phyloP scores from a whole-genome alignment of 2,329 filamentous ascomycete species.

The Colletotrichum sp. region DNA sequence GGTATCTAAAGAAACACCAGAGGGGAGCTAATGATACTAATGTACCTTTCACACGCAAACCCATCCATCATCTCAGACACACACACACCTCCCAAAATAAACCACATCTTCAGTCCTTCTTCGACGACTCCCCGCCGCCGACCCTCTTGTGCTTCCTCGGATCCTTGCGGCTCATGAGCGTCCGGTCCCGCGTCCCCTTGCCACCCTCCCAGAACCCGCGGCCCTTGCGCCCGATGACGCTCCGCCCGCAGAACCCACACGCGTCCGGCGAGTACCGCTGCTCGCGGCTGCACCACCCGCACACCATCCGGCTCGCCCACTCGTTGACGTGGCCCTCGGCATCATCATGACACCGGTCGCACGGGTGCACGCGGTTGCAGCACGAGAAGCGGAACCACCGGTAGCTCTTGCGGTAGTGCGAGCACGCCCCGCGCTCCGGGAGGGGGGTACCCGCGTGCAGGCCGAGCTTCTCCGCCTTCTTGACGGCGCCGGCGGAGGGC shows the following conservation, averaged over 20 bases:
- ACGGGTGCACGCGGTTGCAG: slow-evolving; percentile 63
- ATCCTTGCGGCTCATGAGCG: slow-evolving; percentile 77
- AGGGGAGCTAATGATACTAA: background rate
- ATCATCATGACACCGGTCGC: slow-evolving; percentile 77
- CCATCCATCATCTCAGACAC: background rate
- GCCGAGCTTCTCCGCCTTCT: slow-evolving; percentile 59
- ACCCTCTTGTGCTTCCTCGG: slow-evolving; percentile 74
- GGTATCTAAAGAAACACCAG: background rate
- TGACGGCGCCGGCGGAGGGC: slow-evolving; percentile 42
- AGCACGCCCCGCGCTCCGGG: slow-evolving; percentile 57
- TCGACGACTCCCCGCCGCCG: slow-evolving; percentile 45
- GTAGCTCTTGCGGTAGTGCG: slow-evolving; percentile 64
- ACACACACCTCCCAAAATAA: background rate
- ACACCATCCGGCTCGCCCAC: slow-evolving; percentile 85
- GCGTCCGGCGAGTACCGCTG: slow-evolving; percentile 80
- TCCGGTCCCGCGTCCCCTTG: slow-evolving; percentile 77
- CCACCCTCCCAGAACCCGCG: slow-evolving; percentile 87
- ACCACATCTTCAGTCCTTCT: slow-evolving; percentile 31
- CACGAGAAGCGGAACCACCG: slow-evolving; percentile 72
- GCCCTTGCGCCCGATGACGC: slow-evolving; percentile 69
- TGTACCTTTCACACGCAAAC: background rate
- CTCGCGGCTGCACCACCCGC: slow-evolving; percentile 80
- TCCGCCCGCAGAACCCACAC: slow-evolving; percentile 75
- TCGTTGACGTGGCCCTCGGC: slow-evolving; percentile 76
- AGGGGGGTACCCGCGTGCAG: slow-evolving; percentile 63